phyloP scores from a whole-genome alignment of 805 yeast species.

The Starmerella kuoi region DNA sequence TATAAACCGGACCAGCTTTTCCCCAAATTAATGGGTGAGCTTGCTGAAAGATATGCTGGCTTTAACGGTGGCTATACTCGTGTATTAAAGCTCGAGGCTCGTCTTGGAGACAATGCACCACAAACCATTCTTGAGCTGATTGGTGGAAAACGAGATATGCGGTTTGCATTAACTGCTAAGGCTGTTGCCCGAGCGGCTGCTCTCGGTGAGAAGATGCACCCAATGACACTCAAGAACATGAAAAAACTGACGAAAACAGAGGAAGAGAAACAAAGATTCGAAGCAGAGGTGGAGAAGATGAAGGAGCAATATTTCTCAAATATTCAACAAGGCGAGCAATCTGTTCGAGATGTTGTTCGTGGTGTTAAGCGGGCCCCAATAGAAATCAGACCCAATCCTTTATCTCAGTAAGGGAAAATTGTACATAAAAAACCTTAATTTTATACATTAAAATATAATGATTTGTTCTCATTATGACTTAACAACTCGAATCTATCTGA shows the following conservation, averaged over 20 bases:
- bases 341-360: neutral
- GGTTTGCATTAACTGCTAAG: constrained; percentile 67
- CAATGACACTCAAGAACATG: constrained; percentile 46
- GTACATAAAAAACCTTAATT: no score
- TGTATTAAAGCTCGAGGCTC: constrained; percentile 67
- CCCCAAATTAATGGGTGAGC: constrained; percentile 55
- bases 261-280: constrained; percentile 44
- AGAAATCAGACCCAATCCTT: constrained; percentile 13
- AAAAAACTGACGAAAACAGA: constrained; percentile 37
- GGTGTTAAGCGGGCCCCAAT: constrained; percentile 14
- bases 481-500: no score
- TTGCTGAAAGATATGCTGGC: constrained; percentile 48
- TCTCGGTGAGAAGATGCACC: constrained; percentile 44
- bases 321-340: constrained; percentile 4
- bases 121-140: constrained; percentile 81
- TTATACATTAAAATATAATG: neutral
- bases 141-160: constrained; percentile 59
- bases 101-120: constrained; percentile 82
- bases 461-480: neutral
- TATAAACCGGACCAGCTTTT: constrained; percentile 37
- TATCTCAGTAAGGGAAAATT: neutral
- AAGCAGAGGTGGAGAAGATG: constrained; percentile 49
- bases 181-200: constrained; percentile 67
- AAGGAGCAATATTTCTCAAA: constrained; percentile 29
- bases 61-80: constrained; percentile 80